Conservation (phyloP, 257 asterid genomes). For the Rauvolfia tetraphylla region DNA sequence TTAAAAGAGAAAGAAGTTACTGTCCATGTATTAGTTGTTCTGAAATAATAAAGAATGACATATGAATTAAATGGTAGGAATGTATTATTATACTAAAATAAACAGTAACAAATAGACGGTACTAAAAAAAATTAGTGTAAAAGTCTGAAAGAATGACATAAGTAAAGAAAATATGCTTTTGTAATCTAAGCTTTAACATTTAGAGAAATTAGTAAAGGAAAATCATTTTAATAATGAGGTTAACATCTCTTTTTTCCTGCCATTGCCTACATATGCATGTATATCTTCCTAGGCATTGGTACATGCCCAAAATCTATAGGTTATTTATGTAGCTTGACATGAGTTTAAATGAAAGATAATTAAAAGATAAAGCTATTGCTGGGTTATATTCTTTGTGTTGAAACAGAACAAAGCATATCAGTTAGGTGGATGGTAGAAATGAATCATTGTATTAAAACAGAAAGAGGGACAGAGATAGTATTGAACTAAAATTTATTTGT, state of each 20-base stretch:
- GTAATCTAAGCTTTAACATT: neutral
- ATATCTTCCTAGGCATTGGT: neutral
- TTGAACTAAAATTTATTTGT: neutral
- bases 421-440: neutral
- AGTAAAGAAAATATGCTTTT: neutral
- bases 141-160: too few species aligned
- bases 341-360: neutral
- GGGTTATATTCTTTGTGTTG: neutral
- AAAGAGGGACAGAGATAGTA: neutral
- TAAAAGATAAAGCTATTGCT: neutral
- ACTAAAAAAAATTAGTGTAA: too few species aligned
- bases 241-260: too few species aligned
- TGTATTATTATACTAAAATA: too few species aligned
- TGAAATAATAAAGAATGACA: too few species aligned
- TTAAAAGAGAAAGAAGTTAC: neutral
- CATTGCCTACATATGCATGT: too few species aligned
- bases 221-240: too few species aligned
- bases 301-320: neutral
- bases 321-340: neutral
- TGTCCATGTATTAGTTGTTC: neutral
- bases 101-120: too few species aligned
- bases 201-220: too few species aligned
- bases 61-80: too few species aligned
- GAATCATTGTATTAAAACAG: neutral
- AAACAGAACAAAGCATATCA: neutral